phyloP scores from a whole-genome alignment of 768 basidiomycete genomes.

The Candolleomyces aberdarensis region DNA sequence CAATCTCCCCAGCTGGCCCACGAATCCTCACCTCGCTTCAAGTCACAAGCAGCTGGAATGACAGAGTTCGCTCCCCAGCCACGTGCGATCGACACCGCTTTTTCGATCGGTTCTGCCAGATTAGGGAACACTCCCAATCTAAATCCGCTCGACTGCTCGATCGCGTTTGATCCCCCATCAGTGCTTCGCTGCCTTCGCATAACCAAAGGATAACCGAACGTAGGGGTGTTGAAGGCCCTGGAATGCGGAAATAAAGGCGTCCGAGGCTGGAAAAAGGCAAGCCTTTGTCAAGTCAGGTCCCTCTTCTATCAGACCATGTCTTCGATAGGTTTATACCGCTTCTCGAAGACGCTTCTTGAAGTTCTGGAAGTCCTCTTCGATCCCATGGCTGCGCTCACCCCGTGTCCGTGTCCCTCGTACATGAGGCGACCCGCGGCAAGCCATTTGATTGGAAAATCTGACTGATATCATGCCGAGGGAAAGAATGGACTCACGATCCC shows the following conservation, averaged over 20 bases:
- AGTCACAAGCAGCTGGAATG: not conserved
- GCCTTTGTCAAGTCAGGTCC: too few species aligned
- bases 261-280: too few species aligned
- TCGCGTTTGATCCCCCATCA: conserved; percentile 13
- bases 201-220: not conserved
- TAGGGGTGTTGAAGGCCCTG: too few species aligned
- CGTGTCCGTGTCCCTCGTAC: too few species aligned
- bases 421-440: too few species aligned
- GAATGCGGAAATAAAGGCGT: too few species aligned
- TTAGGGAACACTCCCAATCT: conserved; percentile 12
- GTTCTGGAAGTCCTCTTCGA: too few species aligned
- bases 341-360: not conserved
- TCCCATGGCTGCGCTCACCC: too few species aligned
- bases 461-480: too few species aligned
- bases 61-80: not conserved
- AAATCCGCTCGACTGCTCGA: conserved; percentile 5
- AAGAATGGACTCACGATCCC: too few species aligned
- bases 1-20: too few species aligned
- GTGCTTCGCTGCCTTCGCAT: not conserved
- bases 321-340: not conserved
- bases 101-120: conserved; percentile 7
- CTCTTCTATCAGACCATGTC: not conserved
- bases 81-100: not conserved
- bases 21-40: not conserved
- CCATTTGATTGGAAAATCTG: too few species aligned